These are phyloP conservation scores for Maudiozyma serrabonitensis DNA, from an alignment of 805 yeast genomes.

Conservation along the genomic window DNA sequence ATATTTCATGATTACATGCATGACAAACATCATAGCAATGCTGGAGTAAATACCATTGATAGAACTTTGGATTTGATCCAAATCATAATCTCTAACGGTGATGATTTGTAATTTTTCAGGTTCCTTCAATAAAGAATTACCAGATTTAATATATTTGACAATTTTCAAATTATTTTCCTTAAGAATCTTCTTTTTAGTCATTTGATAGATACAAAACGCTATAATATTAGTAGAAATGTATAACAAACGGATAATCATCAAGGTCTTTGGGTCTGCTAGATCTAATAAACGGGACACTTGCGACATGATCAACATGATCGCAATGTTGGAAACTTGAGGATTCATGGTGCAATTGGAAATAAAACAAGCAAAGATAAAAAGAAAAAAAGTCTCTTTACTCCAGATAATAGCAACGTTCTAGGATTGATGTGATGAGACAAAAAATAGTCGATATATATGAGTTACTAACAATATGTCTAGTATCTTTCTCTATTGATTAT, in stretches of 20 bases:
- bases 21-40: conserved; percentile 93
- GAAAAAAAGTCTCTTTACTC: too few species aligned
- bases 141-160: conserved; percentile 80
- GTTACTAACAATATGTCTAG: too few species aligned
- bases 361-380: too few species aligned
- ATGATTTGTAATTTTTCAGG: conserved; percentile 69
- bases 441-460: too few species aligned
- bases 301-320: conserved; percentile 92
- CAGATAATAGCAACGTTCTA: too few species aligned
- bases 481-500: too few species aligned
- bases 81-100: conserved; percentile 90
- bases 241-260: conserved; percentile 64
- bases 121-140: conserved; percentile 69
- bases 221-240: conserved; percentile 58
- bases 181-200: conserved; percentile 49
- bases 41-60: conserved; percentile 81
- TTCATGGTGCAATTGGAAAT: conserved; percentile 42
- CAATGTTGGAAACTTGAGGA: conserved; percentile 79
- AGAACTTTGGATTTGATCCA: conserved; percentile 70
- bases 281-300: conserved; percentile 84
- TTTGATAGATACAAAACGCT: conserved; percentile 57
- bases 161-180: conserved; percentile 85
- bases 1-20: conserved; percentile 96
- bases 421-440: too few species aligned
- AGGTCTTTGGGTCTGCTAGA: conserved; percentile 70